Conservation (phyloP, 306 rosid genomes). For the Prunus armeniaca region DNA sequence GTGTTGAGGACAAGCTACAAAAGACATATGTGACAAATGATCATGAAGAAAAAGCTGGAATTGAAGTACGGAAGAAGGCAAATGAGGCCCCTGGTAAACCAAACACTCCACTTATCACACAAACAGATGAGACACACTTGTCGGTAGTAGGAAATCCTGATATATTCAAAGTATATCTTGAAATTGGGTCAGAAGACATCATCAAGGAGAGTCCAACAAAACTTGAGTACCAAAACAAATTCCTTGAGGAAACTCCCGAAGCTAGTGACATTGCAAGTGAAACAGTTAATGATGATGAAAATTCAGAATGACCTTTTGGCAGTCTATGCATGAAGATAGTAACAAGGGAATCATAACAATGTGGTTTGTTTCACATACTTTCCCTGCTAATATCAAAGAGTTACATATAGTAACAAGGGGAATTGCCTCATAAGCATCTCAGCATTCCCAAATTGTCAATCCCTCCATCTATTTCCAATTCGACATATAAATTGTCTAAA, state of each 20-base stretch:
- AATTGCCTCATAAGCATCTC: too few species aligned
- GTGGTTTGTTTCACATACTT: constrained; percentile 23
- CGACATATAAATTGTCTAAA: not conserved
- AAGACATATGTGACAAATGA: too few species aligned
- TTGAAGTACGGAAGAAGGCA: too few species aligned
- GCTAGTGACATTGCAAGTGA: not conserved
- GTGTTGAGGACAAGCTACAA: too few species aligned
- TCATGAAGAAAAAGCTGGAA: too few species aligned
- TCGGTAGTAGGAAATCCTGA: constrained; percentile 8
- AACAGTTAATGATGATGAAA: not conserved
- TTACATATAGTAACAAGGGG: too few species aligned
- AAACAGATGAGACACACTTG: not conserved
- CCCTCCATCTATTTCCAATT: not conserved
- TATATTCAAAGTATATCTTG: not conserved
- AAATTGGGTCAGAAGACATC: not conserved
- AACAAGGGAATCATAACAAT: constrained; percentile 15
- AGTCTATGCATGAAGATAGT: not conserved
- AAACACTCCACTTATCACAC: not conserved
- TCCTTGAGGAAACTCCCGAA: not conserved
- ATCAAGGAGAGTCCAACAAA: constrained; percentile 17
- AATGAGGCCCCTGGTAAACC: too few species aligned
- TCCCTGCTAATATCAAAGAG: too few species aligned
- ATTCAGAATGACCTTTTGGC: not conserved
- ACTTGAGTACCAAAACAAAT: not conserved
- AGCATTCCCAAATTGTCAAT: too few species aligned